Evolutionary conservation across 257 asterid genomes (phyloP), one percentile per base, ranked within the genome.

Genomic region (Solanum pimpinellifolium): DNA sequence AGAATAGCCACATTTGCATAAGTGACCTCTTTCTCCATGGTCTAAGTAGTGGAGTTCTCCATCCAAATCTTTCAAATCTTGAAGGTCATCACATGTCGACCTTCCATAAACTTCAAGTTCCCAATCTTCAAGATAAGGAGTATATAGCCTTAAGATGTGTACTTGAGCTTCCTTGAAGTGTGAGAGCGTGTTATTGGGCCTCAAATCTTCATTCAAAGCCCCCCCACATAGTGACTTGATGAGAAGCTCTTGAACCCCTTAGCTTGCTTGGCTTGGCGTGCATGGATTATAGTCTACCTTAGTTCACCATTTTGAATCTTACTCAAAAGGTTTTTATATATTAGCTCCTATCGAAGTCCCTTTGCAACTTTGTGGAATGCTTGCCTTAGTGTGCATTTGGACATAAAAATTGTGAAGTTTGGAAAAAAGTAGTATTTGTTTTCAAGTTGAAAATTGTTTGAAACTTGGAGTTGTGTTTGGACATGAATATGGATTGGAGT

Each of bases 291-390:
- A 41, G 23, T 41, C 59, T 70, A 85, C 66, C 87, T 72, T 68
- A 87, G 59, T 87, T 59, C 87, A 73, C 68, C 85, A 87, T 72
- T 85, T 88, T n/a, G 66, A 85, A 46, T 81, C 27, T 44, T 85
- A 46, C 70, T 65, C 65, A 31, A 37, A 88, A 85, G 83, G 85
- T 46, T 44, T 85, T 76, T 46, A 31, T 65, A 87, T 84, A 77
- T 83, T 76, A 37, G 89, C 75, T 42, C 81, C 87, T 72, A 25
- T 76, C 59, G 59, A 76, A 76, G 56, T 86, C 49, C 56, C 56
- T 39, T 39, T 23, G 56, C 52, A 37, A 75, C 82, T 21, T 75
- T 5, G 59, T 44, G 59, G 35, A 41, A 41, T 76, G 59, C 59
- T 76, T 76, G 83, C 59, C 23, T 41, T 76, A 25, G 35, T 65